phyloP scores from a whole-genome alignment of 1,284 basidiomycete genomes.

The Flammula alnicola region DNA sequence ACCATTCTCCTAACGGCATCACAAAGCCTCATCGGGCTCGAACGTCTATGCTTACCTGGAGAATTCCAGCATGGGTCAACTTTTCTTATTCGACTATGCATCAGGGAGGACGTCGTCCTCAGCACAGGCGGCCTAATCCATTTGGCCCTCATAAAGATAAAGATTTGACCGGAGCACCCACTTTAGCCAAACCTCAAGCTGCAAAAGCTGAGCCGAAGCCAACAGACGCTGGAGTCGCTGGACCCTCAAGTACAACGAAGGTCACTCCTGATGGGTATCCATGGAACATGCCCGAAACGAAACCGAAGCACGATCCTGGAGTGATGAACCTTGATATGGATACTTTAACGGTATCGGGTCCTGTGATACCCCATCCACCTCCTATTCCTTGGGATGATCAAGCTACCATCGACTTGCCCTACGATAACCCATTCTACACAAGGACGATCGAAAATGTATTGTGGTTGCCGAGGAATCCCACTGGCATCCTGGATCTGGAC shows the following conservation, averaged over 20 bases:
- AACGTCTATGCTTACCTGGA: conserved; percentile 48
- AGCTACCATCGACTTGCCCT: conserved; percentile 63
- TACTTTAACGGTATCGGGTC: conserved; percentile 19
- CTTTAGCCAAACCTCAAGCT: neutral
- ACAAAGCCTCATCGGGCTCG: conserved; percentile 21
- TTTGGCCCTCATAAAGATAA: conserved; percentile 43
- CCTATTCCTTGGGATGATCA: conserved; percentile 83
- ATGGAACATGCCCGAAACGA: conserved; percentile 18
- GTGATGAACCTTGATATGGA: conserved; percentile 13
- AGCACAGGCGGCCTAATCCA: conserved; percentile 52
- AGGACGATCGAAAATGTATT: conserved; percentile 71
- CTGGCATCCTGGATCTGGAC: conserved; percentile 78
- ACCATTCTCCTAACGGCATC: conserved; percentile 25
- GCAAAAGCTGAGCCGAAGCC: neutral
- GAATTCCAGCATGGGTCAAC: conserved; percentile 55
- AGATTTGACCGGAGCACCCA: no score
- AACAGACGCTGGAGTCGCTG: neutral
- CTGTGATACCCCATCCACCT: conserved; percentile 66
- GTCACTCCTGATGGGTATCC: conserved; percentile 21
- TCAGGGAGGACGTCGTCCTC: conserved; percentile 40
- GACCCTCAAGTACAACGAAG: conserved; percentile 9
- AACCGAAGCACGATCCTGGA: conserved; percentile 18
- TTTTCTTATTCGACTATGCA: conserved; percentile 58
- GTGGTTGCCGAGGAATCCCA: conserved; percentile 87
- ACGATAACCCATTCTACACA: conserved; percentile 86